Base-by-base conservation (phyloP, 345 rosid genomes). In the Syzygium jambos region DNA sequence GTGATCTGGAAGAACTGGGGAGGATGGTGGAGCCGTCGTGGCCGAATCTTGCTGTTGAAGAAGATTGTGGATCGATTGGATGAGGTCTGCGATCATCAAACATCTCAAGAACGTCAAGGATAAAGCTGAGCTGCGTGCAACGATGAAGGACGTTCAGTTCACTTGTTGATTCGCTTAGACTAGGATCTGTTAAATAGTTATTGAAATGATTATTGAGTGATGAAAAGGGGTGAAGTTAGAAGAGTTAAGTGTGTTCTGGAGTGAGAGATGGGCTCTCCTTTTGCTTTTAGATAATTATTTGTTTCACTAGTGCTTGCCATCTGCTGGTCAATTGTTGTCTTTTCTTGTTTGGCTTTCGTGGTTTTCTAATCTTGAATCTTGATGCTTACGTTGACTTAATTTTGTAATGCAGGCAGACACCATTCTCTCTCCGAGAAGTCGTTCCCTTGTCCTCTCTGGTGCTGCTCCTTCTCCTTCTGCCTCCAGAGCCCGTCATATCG, bases 401-500 rank as follows among this genome's bases (percentile, higher is more conserved):
- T 59, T 59, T 59, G 30, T 25, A 59, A 59, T 25, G 65, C 27
- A 11, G 65, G 65, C 65, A 59, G 65, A 25, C 27, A 12, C 41
- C 51, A 41, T 25, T 51, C 85, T 30, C 59, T 73, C 54, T 85
- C 57, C 49, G 51, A 65, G 41, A 86, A 86, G 61, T 86, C 77
- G 21, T 84, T 46, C 52, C 86, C 88, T 25, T 86, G 89, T 23
- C 89, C 88, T 17, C 88, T 86, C 86, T 88, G 10, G 86, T 88
- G 11, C 59, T 86, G 86, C 46, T 88, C 89, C 46, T 88, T 86
- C 89, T 86, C 86, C 86, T 63, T 63, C 90, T 86, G 90, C 85
- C 90, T 82, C 90, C 90, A 63, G 27, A 56, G 1, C 30, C 3
- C 38, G 19, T 27, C 2, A 38, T 0, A 65, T 57, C 86, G 38